Conservation (phyloP, 176 grass and related monocot genomes). For the Zoysia japonica region DNA sequence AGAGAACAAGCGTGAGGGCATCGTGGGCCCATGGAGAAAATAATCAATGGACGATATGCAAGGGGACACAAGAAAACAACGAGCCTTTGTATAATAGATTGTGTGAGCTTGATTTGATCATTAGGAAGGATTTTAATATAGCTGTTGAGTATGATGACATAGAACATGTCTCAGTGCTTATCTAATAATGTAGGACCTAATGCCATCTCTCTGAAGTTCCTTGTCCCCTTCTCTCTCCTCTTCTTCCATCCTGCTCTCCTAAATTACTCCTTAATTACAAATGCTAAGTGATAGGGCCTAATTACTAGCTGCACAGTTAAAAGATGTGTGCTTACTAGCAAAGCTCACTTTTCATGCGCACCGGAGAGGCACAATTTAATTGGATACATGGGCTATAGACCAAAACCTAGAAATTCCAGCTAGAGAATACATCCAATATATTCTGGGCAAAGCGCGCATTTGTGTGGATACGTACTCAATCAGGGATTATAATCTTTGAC, state of each 20-base stretch:
- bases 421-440: conserved; percentile 47
- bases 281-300: conserved; percentile 4
- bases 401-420: conserved; percentile 39
- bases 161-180: conserved; percentile 39
- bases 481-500: conserved; percentile 37
- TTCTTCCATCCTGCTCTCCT: background rate
- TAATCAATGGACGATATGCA: conserved; percentile 25
- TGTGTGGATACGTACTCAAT: conserved; percentile 21
- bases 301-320: conserved; percentile 32
- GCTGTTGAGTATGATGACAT: conserved; percentile 38
- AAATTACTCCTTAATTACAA: conserved; percentile 17
- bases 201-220: conserved; percentile 26
- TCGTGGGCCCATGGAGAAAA: conserved; percentile 28
- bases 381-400: conserved; percentile 30
- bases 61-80: conserved; percentile 27
- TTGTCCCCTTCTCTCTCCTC: background rate
- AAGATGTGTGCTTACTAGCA: conserved; percentile 31
- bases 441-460: conserved; percentile 26
- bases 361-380: conserved; percentile 27
- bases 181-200: conserved; percentile 43
- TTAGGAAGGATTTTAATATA: conserved; percentile 22
- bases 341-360: conserved; percentile 27
- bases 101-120: conserved; percentile 50
- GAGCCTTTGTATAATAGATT: conserved; percentile 38
- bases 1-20: background rate